Evolutionary conservation across 768 basidiomycete species (phyloP).

Genomic region (Pleurotus tuber-regium): DNA sequence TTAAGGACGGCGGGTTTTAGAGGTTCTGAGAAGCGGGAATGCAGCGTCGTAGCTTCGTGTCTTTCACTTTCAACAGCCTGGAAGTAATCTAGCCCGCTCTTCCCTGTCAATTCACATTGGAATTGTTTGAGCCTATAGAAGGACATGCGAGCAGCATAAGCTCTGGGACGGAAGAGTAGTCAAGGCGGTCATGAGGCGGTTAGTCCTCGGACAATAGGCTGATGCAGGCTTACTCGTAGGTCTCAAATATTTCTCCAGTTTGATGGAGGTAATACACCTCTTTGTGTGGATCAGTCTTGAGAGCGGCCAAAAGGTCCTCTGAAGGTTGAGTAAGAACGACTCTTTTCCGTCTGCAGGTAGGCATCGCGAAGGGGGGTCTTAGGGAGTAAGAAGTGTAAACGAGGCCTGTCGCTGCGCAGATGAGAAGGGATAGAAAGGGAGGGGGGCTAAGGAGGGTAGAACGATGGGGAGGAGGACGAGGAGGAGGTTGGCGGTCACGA

Average conservation of each 20-base stretch:
- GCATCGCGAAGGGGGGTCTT: conserved; percentile 48
- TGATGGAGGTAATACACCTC: conserved; percentile 90
- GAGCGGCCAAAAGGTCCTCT: conserved; percentile 61
- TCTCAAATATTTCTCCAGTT: conserved; percentile 97
- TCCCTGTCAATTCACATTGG: conserved; percentile 96
- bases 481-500: conserved; percentile 32
- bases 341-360: conserved; percentile 87
- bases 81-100: conserved; percentile 91
- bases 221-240: conserved; percentile 77
- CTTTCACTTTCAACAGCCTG: conserved; percentile 90
- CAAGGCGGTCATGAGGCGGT: conserved; percentile 20
- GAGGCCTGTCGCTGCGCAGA: conserved; percentile 13
- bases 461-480: conserved; percentile 29
- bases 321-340: conserved; percentile 86
- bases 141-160: conserved; percentile 89
- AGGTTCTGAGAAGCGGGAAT: conserved; percentile 88
- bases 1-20: conserved; percentile 90
- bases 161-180: conserved; percentile 31
- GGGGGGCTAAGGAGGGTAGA: conserved; percentile 17
- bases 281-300: conserved; percentile 60
- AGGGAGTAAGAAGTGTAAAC: conserved; percentile 16
- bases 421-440: conserved; percentile 14
- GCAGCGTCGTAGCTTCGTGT: conserved; percentile 85
- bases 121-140: conserved; percentile 95
- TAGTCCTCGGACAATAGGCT: conserved; percentile 15